Evolutionary conservation across 495 filamentous ascomycete species (phyloP).

Genomic region (Gamarada debralockiae): DNA sequence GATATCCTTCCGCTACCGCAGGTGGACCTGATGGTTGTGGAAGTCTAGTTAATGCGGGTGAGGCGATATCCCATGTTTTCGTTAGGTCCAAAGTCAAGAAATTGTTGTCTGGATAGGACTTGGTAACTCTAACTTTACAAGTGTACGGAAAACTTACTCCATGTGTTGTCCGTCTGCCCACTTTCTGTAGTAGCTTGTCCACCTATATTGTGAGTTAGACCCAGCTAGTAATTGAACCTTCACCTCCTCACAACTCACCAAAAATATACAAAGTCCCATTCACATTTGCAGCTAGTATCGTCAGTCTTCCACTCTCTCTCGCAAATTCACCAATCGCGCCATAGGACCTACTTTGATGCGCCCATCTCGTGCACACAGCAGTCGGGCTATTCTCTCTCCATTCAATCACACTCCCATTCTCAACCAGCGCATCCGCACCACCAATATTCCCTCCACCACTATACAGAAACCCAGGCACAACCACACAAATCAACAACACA

Average conservation of each 20-base stretch:
- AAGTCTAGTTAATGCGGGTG: conserved; percentile 57
- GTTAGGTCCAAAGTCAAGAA: conserved; percentile 64
- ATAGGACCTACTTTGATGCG: conserved; percentile 59
- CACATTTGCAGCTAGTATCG: too few relatives aligned
- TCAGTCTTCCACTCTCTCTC: not conserved
- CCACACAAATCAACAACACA: conserved; percentile 47
- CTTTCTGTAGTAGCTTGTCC: conserved; percentile 50
- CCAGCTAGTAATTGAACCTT: not conserved
- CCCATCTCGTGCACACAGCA: conserved; percentile 62
- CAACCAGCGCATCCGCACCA: conserved; percentile 37
- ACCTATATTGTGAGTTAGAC: conserved; percentile 32
- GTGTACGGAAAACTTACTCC: conserved; percentile 53
- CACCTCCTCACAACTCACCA: too few relatives aligned
- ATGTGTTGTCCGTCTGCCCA: conserved; percentile 53
- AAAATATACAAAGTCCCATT: too few relatives aligned
- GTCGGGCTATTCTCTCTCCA: conserved; percentile 42
- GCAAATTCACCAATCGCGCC: not conserved
- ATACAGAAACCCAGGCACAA: conserved; percentile 41
- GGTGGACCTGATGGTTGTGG: conserved; percentile 65
- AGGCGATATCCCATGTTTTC: conserved; percentile 59
- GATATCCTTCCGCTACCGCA: conserved; percentile 62
- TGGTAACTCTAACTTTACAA: conserved; percentile 19
- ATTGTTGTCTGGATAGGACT: conserved; percentile 53
- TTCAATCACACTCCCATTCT: conserved; percentile 27
- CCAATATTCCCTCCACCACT: conserved; percentile 28